Evolutionary conservation across 116 monocot species (phyloP).

Genomic region (Dioscorea cayenensis): DNA sequence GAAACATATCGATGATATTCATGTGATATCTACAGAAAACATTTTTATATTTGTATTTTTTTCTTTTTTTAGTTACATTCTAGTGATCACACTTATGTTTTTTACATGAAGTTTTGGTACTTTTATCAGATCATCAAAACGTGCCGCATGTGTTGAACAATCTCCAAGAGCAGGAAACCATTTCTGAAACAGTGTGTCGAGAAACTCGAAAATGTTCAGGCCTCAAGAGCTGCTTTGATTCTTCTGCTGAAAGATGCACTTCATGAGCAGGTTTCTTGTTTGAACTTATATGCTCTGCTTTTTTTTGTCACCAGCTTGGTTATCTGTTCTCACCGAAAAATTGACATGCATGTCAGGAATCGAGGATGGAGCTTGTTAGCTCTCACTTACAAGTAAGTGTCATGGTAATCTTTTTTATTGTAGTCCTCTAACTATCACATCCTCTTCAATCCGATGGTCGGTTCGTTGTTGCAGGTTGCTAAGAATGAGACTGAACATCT

Average conservation of each 20-base stretch:
- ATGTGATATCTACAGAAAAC: too few species aligned
- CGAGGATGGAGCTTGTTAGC: conserved; percentile 42
- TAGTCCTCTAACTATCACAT: background rate
- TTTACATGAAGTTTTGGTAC: background rate
- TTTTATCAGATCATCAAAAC: conserved; percentile 44
- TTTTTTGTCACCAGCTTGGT: background rate
- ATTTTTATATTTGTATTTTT: too few species aligned
- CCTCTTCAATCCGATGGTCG: background rate
- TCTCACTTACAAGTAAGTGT: conserved; percentile 61
- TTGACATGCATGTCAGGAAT: conserved; percentile 30
- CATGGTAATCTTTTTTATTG: background rate
- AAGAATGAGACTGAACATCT: conserved; percentile 33
- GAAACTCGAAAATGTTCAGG: conserved; percentile 62
- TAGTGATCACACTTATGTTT: too few species aligned
- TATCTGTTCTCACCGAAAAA: background rate
- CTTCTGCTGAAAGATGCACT: conserved; percentile 69
- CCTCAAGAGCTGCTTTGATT: conserved; percentile 53
- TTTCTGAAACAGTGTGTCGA: conserved; percentile 67
- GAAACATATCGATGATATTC: too few species aligned
- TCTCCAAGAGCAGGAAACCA: conserved; percentile 62
- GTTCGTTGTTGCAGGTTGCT: conserved; percentile 41
- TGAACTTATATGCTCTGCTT: background rate
- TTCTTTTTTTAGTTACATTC: too few species aligned
- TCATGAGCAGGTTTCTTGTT: conserved; percentile 56
- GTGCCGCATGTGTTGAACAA: conserved; percentile 34